A percentile compares a stretch with the other conserved stretches of the same genome.
These are phyloP conservation scores for Aureobasidium sp. DNA, from an alignment of 2,329 filamentous ascomycete genomes.

Conservation along the genomic window DNA sequence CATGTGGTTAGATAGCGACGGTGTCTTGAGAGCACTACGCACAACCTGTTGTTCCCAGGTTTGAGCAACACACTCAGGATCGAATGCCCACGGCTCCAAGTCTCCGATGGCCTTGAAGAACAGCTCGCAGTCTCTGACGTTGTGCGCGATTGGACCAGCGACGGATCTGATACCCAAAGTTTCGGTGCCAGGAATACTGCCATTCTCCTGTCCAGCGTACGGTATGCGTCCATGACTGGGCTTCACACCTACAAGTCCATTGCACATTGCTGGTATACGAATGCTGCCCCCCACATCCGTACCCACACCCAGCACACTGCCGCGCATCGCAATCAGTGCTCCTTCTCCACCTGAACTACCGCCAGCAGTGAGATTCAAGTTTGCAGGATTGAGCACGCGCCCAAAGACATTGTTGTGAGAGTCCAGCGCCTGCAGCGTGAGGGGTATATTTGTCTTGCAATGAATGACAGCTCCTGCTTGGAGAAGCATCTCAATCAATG, in stretches of 20 bases:
- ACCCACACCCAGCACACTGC: slow-evolving; percentile 42
- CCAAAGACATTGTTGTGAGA: slow-evolving; percentile 45
- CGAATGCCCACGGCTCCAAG: slow-evolving; percentile 42
- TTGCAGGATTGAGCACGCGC: slow-evolving; percentile 41
- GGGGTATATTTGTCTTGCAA: slow-evolving; percentile 47
- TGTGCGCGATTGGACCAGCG: slow-evolving; percentile 39
- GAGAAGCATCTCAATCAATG: slow-evolving; percentile 36
- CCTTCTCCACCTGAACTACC: slow-evolving; percentile 46
- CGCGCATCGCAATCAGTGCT: slow-evolving; percentile 40
- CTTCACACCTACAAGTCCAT: slow-evolving; percentile 41
- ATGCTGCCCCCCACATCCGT: slow-evolving; percentile 48
- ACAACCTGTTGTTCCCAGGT: slow-evolving; percentile 27
- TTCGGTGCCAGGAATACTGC: slow-evolving; percentile 36
- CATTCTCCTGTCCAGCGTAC: slow-evolving; percentile 43
- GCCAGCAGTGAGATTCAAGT: slow-evolving; percentile 40
- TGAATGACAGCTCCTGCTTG: slow-evolving; percentile 40
- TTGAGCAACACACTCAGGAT: slow-evolving; percentile 34
- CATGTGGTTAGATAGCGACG: not conserved
- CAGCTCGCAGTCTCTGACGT: slow-evolving; percentile 42
- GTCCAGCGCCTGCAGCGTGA: slow-evolving; percentile 43
- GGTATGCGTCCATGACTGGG: slow-evolving; percentile 40
- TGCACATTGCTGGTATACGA: slow-evolving; percentile 42
- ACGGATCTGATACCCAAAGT: slow-evolving; percentile 36
- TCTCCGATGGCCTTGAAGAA: slow-evolving; percentile 47
- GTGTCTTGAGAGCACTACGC: not conserved